Evolutionary conservation across 2,329 filamentous ascomycete species (phyloP), one percentile per base, ranked within the genome.

Genomic region (Coniella vitis): DNA sequence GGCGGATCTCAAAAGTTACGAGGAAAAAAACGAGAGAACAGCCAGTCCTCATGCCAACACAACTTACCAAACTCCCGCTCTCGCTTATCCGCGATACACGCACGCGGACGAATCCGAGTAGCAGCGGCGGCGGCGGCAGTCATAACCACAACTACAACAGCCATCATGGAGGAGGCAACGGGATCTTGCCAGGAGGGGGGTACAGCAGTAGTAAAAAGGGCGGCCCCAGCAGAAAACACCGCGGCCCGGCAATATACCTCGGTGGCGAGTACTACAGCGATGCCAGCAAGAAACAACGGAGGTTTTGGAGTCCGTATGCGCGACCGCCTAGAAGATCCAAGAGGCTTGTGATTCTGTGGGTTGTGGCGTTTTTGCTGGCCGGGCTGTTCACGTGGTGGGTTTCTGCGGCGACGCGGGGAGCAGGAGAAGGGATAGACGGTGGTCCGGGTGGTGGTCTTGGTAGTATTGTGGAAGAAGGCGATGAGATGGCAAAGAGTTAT

Each of bases 1-100:
- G 25, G 5, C 10, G 25, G 25, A 29, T 29, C 10, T 5, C 5
- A 29, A 10, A 29, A 29, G 25, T 29, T 10, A n/a, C n/a, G n/a
- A n/a, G n/a, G n/a, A n/a, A n/a, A n/a, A n/a, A n/a, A n/a, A n/a
- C n/a, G n/a, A n/a, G n/a, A n/a, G n/a, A n/a, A n/a, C n/a, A n/a
- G 25, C 10, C 25, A 10, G 5, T 29, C 25, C 25, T 29, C 45
- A 52, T 52, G 49, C 47, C 49, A 48, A 25, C 39, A 22, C 49
- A 51, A 31, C 46, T 47, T 39, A 45, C 34, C 47, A 38, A 44
- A 35, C 51, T 49, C 25, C 51, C 49, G 35, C 51, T 49, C 38
- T 49, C 51, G 19, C 48, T 53, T 14, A 43, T 53, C 22, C 47
- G 46, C 38, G 51, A 53, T 48, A 53, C 51, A 35, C 51, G 51